These are phyloP conservation scores for Fusarium drepaniforme DNA, from an alignment of 2,329 filamentous ascomycete species.

Conservation along the genomic window DNA sequence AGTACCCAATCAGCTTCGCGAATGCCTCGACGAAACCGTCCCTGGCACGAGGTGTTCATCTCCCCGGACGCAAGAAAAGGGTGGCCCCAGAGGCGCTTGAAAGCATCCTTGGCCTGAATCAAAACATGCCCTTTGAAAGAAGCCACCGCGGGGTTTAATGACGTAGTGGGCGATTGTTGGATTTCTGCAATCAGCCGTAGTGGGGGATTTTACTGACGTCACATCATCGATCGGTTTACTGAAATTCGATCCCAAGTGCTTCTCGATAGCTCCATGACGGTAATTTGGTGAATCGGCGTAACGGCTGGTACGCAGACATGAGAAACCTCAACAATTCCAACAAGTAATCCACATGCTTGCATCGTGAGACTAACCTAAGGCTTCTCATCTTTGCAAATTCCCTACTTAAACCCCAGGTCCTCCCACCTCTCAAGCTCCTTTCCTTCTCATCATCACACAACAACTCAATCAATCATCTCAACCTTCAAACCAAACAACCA, in stretches of 20 bases:
- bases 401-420: slow-evolving; percentile 38
- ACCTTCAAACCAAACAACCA: slow-evolving; percentile 28
- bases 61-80: slow-evolving; percentile 28
- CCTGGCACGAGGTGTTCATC: slow-evolving; percentile 7
- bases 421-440: slow-evolving; percentile 5
- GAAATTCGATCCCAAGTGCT: slow-evolving; percentile 3
- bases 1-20: slow-evolving; percentile 25
- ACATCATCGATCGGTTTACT: slow-evolving; percentile 11
- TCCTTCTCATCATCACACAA: slow-evolving; percentile 23
- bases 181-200: slow-evolving; percentile 10
- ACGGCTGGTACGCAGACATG: slow-evolving; percentile 7
- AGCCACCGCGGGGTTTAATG: slow-evolving; percentile 27
- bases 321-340: neutral
- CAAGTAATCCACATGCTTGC: slow-evolving; percentile 12
- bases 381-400: slow-evolving; percentile 3
- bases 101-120: slow-evolving; percentile 18
- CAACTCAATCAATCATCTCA: slow-evolving; percentile 25
- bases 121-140: slow-evolving; percentile 17
- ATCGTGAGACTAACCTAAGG: slow-evolving; percentile 13
- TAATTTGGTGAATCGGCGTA: slow-evolving; percentile 10
- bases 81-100: slow-evolving; percentile 15
- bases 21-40: neutral
- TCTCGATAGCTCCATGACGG: neutral
- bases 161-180: slow-evolving; percentile 20
- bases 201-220: slow-evolving; percentile 30